A percentile compares a stretch with the other conserved stretches of the same genome.
Conservation (phyloP, 2,329 filamentous ascomycete genomes). For the Colletotrichum cereale region DNA sequence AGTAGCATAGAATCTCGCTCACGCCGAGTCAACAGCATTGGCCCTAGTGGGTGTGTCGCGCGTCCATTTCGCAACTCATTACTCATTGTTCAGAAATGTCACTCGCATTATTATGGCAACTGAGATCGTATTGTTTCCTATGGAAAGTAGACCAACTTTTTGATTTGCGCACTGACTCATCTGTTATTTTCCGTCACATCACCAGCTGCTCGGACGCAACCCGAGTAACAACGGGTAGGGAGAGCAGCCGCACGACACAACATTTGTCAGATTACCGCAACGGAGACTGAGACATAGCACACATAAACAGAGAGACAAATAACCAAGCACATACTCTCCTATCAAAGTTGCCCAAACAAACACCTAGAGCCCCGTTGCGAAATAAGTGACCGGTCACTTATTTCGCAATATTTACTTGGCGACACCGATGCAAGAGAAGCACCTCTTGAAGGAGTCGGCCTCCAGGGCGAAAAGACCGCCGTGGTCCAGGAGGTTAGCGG, state of each 20-base stretch:
- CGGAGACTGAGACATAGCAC: not conserved
- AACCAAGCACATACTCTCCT: not conserved
- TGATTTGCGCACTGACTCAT: slow-evolving; percentile 18
- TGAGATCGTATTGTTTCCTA: slow-evolving; percentile 19
- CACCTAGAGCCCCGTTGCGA: not conserved
- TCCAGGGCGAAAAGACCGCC: slow-evolving; percentile 54
- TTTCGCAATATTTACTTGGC: slow-evolving; percentile 40
- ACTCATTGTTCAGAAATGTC: not conserved
- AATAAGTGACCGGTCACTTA: slow-evolving; percentile 32
- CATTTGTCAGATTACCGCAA: slow-evolving; percentile 1
- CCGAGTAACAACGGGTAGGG: not conserved
- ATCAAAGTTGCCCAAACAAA: slow-evolving; percentile 10
- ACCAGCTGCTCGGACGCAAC: not conserved
- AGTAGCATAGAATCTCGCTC: too few relatives aligned
- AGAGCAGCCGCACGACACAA: slow-evolving; percentile 19
- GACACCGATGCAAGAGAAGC: slow-evolving; percentile 48
- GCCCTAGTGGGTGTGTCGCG: not conserved
- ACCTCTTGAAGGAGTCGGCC: slow-evolving; percentile 52
- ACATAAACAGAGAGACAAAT: not conserved
- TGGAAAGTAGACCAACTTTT: slow-evolving; percentile 17
- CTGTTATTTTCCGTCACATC: slow-evolving; percentile 27
- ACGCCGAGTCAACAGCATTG: accelerated
- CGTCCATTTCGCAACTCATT: not conserved
- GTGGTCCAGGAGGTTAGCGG: slow-evolving; percentile 52
- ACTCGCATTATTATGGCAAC: not conserved